Base-by-base conservation (phyloP, 257 asterid genomes). In the Osmanthus fragrans region DNA sequence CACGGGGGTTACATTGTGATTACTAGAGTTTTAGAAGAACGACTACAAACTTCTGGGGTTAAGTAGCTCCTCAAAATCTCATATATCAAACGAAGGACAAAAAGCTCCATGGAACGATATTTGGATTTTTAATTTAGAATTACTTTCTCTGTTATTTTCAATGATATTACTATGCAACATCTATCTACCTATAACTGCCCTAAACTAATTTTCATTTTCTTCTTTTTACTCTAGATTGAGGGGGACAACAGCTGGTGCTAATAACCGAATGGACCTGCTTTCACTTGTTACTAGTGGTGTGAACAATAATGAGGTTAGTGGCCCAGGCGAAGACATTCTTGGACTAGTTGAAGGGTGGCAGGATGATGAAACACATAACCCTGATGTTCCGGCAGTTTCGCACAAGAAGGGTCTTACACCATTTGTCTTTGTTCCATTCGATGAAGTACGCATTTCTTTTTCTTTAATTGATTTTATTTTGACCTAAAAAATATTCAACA, bases 311-410 rank as follows among this genome's bases (percentile, higher is more conserved):
- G 98, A 93, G 92, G 97, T 88, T 34, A 82, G 76, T 33, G 81
- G 86, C 45, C 87, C 88, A 2, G 90, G 81, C 16, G 97, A 91
- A 9, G 99, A 89, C 83, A 89, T 95, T 80, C 98, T 93, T 75
- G 96, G 92, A 64, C 86, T 90, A 73, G 98, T 95, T 30, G 97
- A 88, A 85, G 87, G 92, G 42, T 95, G 99, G 99, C 86, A 90
- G 45, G 98, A 93, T 75, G 94, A 95, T 47, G 99, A 95, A 86
- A 89, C 99, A 0, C 99, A 93, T 80, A 88, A 95, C 80, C 97
- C 97, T 6, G 94, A 93, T 76, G 93, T 93, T 69, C 98, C 97
- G 8, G 98, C 99, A 70, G 77, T 88, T 76, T 88, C 99, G 7
- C 99, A 95, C 86, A 90, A 81, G 49, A 87, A 94, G 85, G 97